phyloP scores from a whole-genome alignment of 352 stramenopile species.

The Phytophthora sansomeana region DNA sequence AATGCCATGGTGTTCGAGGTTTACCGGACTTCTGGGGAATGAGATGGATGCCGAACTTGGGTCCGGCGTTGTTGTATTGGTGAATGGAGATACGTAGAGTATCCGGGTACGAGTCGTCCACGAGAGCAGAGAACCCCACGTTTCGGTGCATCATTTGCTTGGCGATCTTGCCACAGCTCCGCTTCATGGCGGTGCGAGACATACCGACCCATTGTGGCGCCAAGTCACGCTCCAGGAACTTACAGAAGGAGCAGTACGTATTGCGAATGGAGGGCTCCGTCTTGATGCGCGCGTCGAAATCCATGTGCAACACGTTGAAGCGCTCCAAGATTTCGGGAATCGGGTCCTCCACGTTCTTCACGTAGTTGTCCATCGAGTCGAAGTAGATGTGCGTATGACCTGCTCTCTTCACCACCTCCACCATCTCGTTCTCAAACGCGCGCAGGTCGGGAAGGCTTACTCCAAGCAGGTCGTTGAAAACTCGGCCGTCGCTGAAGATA shows the following conservation, averaged over 20 bases:
- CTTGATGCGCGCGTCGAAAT: constrained; percentile 22
- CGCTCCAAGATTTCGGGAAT: constrained; percentile 23
- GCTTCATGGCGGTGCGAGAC: constrained; percentile 23
- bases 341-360: constrained; percentile 24
- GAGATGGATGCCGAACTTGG: constrained; percentile 27
- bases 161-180: constrained; percentile 22
- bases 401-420: constrained; percentile 22
- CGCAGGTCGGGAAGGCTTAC: constrained; percentile 15
- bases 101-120: constrained; percentile 19
- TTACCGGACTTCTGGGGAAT: constrained; percentile 13
- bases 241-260: constrained; percentile 26
- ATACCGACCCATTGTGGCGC: constrained; percentile 15
- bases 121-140: constrained; percentile 20
- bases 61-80: constrained; percentile 26
- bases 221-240: constrained; percentile 28
- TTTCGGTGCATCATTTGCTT: constrained; percentile 32
- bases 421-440: constrained; percentile 19
- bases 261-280: constrained; percentile 18
- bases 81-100: constrained; percentile 26
- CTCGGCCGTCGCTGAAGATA: constrained; percentile 27
- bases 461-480: constrained; percentile 29
- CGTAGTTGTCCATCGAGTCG: constrained; percentile 30
- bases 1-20: constrained; percentile 17
- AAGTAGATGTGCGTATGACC: constrained; percentile 26
- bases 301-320: constrained; percentile 24